Evolutionary conservation across 345 rosid species (phyloP), one percentile per base, ranked within the genome.

Genomic region (Carallia brachiata): DNA sequence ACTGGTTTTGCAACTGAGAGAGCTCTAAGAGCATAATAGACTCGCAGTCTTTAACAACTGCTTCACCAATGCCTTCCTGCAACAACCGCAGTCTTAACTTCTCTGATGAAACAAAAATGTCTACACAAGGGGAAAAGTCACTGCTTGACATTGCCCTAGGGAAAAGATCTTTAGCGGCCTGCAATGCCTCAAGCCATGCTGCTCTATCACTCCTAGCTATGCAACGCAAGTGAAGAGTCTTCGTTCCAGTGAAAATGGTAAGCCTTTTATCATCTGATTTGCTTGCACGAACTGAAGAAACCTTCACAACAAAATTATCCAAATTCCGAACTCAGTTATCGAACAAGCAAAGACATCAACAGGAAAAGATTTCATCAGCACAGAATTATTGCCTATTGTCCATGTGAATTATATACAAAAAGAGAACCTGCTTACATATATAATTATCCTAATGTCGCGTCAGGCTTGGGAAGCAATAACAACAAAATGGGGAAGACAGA

Each of bases 241-340:
- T 95, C 31, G 98, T 92, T 72, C 98, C 99, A 1, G 97, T 90
- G 79, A 90, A 92, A 81, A 95, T 89, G 52, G 91, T 81, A 44
- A 95, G 90, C 88, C 99, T 88, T 75, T 90, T 96, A 72, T 96
- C 99, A 77, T 96, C 98, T 50, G 99, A 92, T 79, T 89, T 92
- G 78, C 98, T 96, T 34, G 94, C 89, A 39, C 98, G 94, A 67
- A 92, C 79, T 27, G 99, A 90, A 76, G 99, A 89, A 73, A 96
- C 99, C 98, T 94, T 87, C 63, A 70, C 61, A 70, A n/a, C 61
- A 44, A 70, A 28, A 73, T 64, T 8, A 54, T 9, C 34, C 63
- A 53, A 79, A 73, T 60, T 62, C 61, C 15, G 34, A 59, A 36
- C 60, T 52, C 65, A 54, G 16, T 7, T 47, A 60, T 52, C 30